Evolutionary conservation across 129 eudicot genomes (phyloP).

Genomic region (Oenanthe sinensis): DNA sequence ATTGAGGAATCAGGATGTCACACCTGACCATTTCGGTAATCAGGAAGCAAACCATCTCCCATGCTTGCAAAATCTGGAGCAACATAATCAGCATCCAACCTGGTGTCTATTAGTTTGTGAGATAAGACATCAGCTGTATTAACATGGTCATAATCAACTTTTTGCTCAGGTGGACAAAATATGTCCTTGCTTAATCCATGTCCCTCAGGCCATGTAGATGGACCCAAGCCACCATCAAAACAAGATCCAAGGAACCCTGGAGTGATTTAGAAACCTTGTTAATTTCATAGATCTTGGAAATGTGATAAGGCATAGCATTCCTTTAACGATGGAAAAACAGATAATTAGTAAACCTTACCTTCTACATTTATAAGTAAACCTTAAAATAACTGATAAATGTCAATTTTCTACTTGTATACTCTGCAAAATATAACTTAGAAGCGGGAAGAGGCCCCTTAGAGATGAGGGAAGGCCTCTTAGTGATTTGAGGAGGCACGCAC

Average conservation of each 20-base stretch:
- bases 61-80: constrained; percentile 12
- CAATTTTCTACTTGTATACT: not conserved
- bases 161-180: not conserved
- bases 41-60: not conserved
- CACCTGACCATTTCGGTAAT: constrained; percentile 1
- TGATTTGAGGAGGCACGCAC: too few relatives aligned
- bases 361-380: not conserved
- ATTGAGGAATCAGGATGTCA: not conserved
- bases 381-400: not conserved
- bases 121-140: constrained; percentile 11
- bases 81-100: constrained; percentile 14
- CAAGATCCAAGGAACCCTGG: constrained; percentile 13
- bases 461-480: not conserved
- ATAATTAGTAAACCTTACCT: not conserved
- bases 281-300: not conserved
- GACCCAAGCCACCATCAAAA: not conserved
- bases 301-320: not conserved
- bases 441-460: not conserved
- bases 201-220: constrained; percentile 5
- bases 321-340: not conserved
- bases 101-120: constrained; percentile 5
- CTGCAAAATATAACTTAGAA: not conserved
- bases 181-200: not conserved
- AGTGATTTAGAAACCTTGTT: not conserved
- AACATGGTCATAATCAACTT: constrained; percentile 3